phyloP scores from a whole-genome alignment of 2,329 filamentous ascomycete species.

The Epicoccum nigrum region DNA sequence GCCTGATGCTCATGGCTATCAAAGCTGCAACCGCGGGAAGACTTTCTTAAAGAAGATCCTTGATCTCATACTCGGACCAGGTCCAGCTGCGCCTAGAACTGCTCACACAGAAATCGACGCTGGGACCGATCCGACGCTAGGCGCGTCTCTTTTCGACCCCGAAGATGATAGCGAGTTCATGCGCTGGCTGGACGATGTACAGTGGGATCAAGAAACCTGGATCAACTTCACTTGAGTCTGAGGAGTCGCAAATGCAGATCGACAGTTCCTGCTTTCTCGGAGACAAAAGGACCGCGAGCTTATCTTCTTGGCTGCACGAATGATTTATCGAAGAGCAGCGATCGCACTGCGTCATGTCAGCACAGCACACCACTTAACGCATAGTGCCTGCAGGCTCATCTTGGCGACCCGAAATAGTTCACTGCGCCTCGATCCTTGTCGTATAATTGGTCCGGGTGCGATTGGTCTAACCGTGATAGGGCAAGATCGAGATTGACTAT shows the following conservation, averaged over 20 bases:
- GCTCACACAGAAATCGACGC: conserved; percentile 10
- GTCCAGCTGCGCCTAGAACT: conserved; percentile 6
- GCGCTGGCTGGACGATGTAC: conserved; percentile 52
- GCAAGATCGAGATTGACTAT: neutral
- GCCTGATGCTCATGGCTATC: conserved; percentile 49
- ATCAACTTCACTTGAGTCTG: conserved; percentile 28
- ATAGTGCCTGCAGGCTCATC: conserved; percentile 1
- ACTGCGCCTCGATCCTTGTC: neutral
- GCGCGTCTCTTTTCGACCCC: conserved; percentile 41
- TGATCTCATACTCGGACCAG: conserved; percentile 50
- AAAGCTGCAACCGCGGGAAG: conserved; percentile 51
- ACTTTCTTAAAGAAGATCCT: conserved; percentile 51
- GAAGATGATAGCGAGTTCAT: conserved; percentile 53
- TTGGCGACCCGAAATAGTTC: conserved; percentile 1
- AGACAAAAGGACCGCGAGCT: neutral
- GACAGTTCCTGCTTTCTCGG: neutral
- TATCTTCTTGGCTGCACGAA: neutral
- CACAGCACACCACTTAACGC: neutral
- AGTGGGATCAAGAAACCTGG: conserved; percentile 49
- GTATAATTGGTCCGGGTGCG: neutral
- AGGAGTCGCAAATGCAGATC: no score
- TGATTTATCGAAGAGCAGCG: neutral
- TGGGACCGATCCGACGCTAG: conserved; percentile 39
- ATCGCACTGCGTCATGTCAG: neutral
- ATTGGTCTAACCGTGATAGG: neutral